phyloP scores from a whole-genome alignment of 805 yeast species.

The Metschnikowia koreensis region DNA sequence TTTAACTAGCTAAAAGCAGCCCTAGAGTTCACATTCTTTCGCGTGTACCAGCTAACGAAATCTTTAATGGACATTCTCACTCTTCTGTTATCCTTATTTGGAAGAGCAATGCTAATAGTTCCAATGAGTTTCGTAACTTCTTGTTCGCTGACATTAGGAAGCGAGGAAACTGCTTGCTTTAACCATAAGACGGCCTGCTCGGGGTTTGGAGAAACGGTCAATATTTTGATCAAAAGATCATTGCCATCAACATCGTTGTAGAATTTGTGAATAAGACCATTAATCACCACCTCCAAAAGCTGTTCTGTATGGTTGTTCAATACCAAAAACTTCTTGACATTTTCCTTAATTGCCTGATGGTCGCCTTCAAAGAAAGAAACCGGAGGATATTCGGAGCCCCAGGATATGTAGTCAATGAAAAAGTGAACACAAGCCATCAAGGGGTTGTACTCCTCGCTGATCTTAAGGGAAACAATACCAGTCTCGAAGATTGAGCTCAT shows the following conservation, averaged over 20 bases:
- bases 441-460: constrained; percentile 68
- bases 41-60: constrained; percentile 78
- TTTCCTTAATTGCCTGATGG: constrained; percentile 49
- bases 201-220: constrained; percentile 49
- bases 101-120: constrained; percentile 57
- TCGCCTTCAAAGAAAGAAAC: constrained; percentile 54
- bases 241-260: constrained; percentile 75
- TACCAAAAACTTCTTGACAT: constrained; percentile 46
- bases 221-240: constrained; percentile 64
- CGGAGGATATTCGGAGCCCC: constrained; percentile 84
- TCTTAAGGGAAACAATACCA: constrained; percentile 49
- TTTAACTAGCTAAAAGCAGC: constrained; percentile 9
- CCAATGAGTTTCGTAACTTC: constrained; percentile 65
- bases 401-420: constrained; percentile 75
- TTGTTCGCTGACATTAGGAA: constrained; percentile 66
- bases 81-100: constrained; percentile 68
- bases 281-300: constrained; percentile 51
- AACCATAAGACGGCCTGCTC: constrained; percentile 58
- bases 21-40: constrained; percentile 57
- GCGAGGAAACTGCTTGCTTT: constrained; percentile 47
- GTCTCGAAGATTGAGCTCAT: constrained; percentile 56
- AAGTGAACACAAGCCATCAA: constrained; percentile 68
- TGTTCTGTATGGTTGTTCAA: constrained; percentile 52
- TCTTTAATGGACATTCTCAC: constrained; percentile 70
- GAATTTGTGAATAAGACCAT: constrained; percentile 70